A percentile compares a stretch with the other conserved stretches of the same genome.
phyloP scores from a whole-genome alignment of 176 grass and related monocot genomes.

The Lolium multiflorum region DNA sequence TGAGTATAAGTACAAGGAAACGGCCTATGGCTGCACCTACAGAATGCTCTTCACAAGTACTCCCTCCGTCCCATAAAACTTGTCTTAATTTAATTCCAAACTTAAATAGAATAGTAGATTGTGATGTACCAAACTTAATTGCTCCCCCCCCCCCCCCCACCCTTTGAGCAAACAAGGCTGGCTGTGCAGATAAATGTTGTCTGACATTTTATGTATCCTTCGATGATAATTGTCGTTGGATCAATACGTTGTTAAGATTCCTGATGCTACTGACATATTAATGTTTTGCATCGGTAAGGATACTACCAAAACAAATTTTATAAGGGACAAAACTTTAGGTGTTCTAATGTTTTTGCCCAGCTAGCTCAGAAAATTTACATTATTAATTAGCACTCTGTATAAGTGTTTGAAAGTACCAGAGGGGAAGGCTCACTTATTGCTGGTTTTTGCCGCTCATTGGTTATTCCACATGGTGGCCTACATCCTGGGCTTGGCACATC shows the following conservation, averaged over 20 bases:
- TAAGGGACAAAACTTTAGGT: background rate
- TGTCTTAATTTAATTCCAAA: too few relatives aligned
- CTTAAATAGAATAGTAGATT: too few relatives aligned
- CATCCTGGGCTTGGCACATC: background rate
- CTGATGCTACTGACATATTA: background rate
- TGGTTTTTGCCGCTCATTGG: background rate
- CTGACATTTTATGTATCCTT: background rate
- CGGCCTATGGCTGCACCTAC: background rate
- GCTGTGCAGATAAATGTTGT: background rate
- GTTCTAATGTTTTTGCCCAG: background rate
- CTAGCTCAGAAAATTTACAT: background rate
- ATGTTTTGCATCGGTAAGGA: background rate
- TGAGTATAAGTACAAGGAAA: background rate
- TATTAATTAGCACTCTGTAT: background rate
- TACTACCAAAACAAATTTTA: background rate
- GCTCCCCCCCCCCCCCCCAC: too few relatives aligned
- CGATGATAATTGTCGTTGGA: background rate
- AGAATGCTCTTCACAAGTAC: background rate
- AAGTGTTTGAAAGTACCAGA: background rate
- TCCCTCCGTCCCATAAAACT: too few relatives aligned
- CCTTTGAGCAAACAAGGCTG: background rate
- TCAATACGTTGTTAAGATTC: background rate
- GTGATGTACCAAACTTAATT: background rate
- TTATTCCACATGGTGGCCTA: constrained; percentile 4
- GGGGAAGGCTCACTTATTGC: background rate